These are phyloP conservation scores for Tilletia indica DNA, from an alignment of 1,284 basidiomycete genomes.

Conservation along the genomic window DNA sequence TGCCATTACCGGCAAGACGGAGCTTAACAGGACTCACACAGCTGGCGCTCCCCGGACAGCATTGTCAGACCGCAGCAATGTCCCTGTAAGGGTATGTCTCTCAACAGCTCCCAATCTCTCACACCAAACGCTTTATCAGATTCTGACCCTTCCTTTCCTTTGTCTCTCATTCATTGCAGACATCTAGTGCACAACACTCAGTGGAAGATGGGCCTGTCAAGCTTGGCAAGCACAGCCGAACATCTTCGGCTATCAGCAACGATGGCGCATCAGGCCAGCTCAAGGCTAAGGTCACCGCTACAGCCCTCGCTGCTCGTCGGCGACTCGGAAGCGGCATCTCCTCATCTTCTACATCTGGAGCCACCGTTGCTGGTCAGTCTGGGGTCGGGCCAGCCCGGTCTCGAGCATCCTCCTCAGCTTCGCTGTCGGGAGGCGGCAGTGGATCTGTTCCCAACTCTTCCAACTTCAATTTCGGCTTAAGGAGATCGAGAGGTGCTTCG, in stretches of 20 bases:
- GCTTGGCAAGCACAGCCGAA: conserved; percentile 9
- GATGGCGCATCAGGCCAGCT: background rate
- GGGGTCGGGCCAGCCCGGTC: background rate
- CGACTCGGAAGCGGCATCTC: background rate
- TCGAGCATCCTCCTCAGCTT: background rate
- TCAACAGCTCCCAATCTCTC: too few relatives aligned
- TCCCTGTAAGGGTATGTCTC: conserved; percentile 1
- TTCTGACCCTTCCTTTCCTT: background rate
- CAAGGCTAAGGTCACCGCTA: conserved; percentile 7
- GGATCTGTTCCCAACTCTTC: background rate
- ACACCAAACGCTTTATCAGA: background rate
- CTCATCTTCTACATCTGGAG: background rate
- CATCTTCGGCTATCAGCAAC: background rate
- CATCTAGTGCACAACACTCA: background rate
- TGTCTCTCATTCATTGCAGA: background rate
- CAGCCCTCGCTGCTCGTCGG: background rate
- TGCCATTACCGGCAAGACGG: background rate
- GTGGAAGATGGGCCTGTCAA: background rate
- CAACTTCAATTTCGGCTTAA: background rate
- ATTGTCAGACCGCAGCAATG: conserved; percentile 12
- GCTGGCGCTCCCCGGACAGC: background rate
- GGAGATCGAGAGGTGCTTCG: background rate
- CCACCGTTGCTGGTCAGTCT: background rate
- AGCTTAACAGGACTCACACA: background rate
- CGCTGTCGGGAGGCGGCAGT: background rate